Evolutionary conservation across 2,329 filamentous ascomycete genomes (phyloP).

Genomic region (Tricladium varicosporioides): DNA sequence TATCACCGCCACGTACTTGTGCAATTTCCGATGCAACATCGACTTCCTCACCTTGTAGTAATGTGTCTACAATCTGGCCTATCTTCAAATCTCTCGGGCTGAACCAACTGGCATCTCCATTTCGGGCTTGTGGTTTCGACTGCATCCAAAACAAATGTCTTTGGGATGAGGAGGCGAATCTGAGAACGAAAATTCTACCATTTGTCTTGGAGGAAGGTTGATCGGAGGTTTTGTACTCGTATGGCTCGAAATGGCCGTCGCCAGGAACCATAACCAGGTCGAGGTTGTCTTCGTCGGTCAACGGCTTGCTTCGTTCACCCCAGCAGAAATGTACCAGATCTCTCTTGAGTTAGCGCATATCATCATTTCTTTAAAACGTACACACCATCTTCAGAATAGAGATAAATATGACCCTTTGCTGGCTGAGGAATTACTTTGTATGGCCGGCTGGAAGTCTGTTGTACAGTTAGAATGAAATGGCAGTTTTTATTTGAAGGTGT

Average conservation of each 20-base stretch:
- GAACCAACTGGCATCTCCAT: slow-evolving; percentile 71
- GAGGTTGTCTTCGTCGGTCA: slow-evolving; percentile 69
- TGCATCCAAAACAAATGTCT: slow-evolving; percentile 96
- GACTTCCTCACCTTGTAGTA: slow-evolving; percentile 87
- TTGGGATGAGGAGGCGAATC: slow-evolving; percentile 89
- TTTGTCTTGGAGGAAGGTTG: slow-evolving; percentile 66
- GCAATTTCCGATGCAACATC: slow-evolving; percentile 73
- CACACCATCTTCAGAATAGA: slow-evolving; percentile 85
- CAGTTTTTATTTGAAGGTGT: slow-evolving; percentile 12
- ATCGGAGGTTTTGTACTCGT: slow-evolving; percentile 66
- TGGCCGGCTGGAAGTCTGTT: slow-evolving; percentile 54
- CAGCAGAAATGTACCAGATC: slow-evolving; percentile 96
- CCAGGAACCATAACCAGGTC: slow-evolving; percentile 92
- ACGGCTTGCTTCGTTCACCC: slow-evolving; percentile 71
- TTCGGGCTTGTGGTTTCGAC: slow-evolving; percentile 74
- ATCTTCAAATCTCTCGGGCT: slow-evolving; percentile 84
- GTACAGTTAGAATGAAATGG: slow-evolving; percentile 16
- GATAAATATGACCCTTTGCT: slow-evolving; percentile 83
- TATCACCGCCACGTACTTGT: slow-evolving; percentile 53
- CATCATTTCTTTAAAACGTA: slow-evolving; percentile 11
- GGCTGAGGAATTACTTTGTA: slow-evolving; percentile 71
- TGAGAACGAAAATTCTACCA: slow-evolving; percentile 88
- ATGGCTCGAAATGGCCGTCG: slow-evolving; percentile 84
- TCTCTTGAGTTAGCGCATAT: slow-evolving; percentile 36
- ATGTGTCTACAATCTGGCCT: slow-evolving; percentile 78